phyloP scores from a whole-genome alignment of 352 stramenopile genomes.

The Pythium scleroteichum region DNA sequence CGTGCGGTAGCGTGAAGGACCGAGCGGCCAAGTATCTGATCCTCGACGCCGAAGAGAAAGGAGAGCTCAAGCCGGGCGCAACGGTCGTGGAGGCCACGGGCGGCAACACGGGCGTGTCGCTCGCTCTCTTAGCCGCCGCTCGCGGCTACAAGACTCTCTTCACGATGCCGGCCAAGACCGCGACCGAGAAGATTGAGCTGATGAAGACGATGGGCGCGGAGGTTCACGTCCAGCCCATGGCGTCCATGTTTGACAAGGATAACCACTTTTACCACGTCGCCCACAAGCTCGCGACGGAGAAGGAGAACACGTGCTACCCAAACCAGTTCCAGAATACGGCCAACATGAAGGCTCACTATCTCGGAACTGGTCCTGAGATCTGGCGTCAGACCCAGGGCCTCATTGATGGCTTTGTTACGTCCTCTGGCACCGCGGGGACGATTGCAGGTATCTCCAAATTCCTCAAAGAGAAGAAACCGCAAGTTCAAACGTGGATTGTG shows the following conservation, averaged over 20 bases:
- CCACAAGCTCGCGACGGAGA: constrained; percentile 41
- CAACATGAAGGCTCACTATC: constrained; percentile 74
- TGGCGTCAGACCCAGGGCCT: constrained; percentile 85
- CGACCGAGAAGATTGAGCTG: constrained; percentile 75
- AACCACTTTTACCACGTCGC: constrained; percentile 81
- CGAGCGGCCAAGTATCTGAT: constrained; percentile 93
- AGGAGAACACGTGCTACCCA: constrained; percentile 43
- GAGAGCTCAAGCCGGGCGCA: constrained; percentile 69
- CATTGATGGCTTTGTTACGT: constrained; percentile 92
- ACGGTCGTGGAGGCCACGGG: constrained; percentile 83
- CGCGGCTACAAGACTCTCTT: constrained; percentile 84
- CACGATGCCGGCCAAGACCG: constrained; percentile 72
- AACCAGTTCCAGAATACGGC: constrained; percentile 84
- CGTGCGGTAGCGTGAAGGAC: constrained; percentile 94
- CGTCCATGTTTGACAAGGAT: constrained; percentile 61
- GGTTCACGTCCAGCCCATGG: constrained; percentile 62
- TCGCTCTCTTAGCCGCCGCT: constrained; percentile 87
- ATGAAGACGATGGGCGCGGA: constrained; percentile 78
- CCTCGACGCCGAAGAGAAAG: constrained; percentile 86
- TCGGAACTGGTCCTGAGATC: constrained; percentile 87
- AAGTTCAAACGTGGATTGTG: constrained; percentile 65
- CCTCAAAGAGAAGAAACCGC: constrained; percentile 85
- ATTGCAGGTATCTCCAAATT: constrained; percentile 92
- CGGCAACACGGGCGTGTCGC: constrained; percentile 92
- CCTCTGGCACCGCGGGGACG: constrained; percentile 90